These are phyloP conservation scores for Chaetomium olivaceum DNA, from an alignment of 2,329 filamentous ascomycete genomes.

Conservation along the genomic window DNA sequence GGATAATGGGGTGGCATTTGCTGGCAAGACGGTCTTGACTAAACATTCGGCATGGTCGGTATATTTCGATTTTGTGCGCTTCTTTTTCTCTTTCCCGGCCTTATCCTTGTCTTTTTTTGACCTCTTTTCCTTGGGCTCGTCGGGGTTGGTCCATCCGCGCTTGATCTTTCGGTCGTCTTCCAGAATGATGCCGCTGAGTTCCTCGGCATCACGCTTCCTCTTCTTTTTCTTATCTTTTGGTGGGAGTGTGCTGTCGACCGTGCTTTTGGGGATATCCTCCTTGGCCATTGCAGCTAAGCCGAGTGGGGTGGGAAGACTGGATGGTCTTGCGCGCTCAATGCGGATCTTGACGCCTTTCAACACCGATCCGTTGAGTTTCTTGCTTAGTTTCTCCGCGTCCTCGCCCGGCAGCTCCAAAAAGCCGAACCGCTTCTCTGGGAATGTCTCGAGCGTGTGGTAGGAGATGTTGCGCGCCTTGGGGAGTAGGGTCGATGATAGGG, in stretches of 20 bases:
- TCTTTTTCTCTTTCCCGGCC: conserved; percentile 57
- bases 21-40: conserved; percentile 75
- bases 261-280: conserved; percentile 41
- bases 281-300: conserved; percentile 32
- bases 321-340: conserved; percentile 76
- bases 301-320: conserved; percentile 47
- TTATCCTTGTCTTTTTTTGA: conserved; percentile 50
- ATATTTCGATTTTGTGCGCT: conserved; percentile 71
- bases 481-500: conserved; percentile 68
- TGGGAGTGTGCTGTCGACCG: conserved; percentile 34
- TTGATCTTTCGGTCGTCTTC: conserved; percentile 76
- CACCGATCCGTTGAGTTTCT: conserved; percentile 84
- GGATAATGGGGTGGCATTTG: conserved; percentile 45
- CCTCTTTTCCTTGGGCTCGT: conserved; percentile 49
- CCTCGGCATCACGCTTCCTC: conserved; percentile 43
- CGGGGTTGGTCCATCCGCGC: conserved; percentile 81
- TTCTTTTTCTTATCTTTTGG: conserved; percentile 41
- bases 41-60: conserved; percentile 78
- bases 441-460: conserved; percentile 83
- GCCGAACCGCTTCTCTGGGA: conserved; percentile 87
- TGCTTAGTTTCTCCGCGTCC: conserved; percentile 88
- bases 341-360: conserved; percentile 83
- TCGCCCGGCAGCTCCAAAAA: conserved; percentile 79
- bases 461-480: conserved; percentile 75
- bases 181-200: conserved; percentile 68